Conservation (phyloP, 1,284 basidiomycete species). For the Ustilago sp. region DNA sequence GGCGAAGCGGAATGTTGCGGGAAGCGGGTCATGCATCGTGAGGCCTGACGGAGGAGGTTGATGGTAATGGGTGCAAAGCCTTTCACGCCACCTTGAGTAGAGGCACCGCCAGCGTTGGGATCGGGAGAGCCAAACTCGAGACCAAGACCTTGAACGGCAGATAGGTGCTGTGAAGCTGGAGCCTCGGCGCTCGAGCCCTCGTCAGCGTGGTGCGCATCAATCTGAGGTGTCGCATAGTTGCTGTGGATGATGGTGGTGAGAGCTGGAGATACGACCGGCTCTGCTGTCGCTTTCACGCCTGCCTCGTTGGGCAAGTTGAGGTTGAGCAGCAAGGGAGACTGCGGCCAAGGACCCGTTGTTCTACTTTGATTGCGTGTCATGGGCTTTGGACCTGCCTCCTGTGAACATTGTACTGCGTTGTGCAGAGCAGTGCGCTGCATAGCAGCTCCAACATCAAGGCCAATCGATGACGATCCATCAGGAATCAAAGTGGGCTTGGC, state of each 20-base stretch:
- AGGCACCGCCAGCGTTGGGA: not conserved
- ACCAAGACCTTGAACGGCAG: slow-evolving; percentile 27
- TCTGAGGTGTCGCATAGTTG: slow-evolving; percentile 22
- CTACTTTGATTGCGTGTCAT: slow-evolving; percentile 46
- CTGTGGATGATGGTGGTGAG: slow-evolving; percentile 40
- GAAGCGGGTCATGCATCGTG: slow-evolving; percentile 16
- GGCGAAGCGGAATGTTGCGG: slow-evolving; percentile 22
- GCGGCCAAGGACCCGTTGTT: slow-evolving; percentile 49
- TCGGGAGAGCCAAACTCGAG: slow-evolving; percentile 25
- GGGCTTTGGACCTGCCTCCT: slow-evolving; percentile 5
- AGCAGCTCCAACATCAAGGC: not conserved
- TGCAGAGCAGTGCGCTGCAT: slow-evolving; percentile 29
- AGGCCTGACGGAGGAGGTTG: slow-evolving; percentile 34
- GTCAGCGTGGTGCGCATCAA: not conserved
- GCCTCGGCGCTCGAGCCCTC: not conserved
- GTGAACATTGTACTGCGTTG: slow-evolving; percentile 8
- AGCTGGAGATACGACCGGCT: slow-evolving; percentile 24
- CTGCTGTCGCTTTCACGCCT: slow-evolving; percentile 2
- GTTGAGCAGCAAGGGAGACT: slow-evolving; percentile 46
- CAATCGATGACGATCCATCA: not conserved
- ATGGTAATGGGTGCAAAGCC: slow-evolving; percentile 38
- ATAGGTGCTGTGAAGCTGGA: not conserved
- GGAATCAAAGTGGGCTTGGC: slow-evolving; percentile 27
- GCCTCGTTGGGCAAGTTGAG: not conserved
- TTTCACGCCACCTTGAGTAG: slow-evolving; percentile 4